Evolutionary conservation across 2,329 filamentous ascomycete species (phyloP).

Genomic region (Aspergillus pseudoterreus): DNA sequence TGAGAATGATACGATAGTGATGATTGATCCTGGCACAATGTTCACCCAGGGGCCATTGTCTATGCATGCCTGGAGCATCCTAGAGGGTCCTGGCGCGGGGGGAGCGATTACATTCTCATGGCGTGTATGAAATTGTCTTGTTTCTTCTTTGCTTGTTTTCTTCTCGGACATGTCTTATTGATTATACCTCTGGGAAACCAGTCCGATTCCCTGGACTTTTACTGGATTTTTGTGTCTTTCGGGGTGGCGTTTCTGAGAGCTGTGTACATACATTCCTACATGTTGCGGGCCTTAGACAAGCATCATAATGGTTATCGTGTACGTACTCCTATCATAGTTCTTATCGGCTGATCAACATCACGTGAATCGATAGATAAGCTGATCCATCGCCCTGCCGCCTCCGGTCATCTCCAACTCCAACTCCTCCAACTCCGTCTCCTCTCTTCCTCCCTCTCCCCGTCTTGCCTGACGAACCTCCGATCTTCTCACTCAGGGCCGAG

Average conservation of each 20-base stretch:
- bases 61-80: slow-evolving; percentile 21
- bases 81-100: slow-evolving; percentile 8
- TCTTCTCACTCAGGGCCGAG: not conserved
- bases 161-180: slow-evolving; percentile 33
- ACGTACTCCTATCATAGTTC: not conserved
- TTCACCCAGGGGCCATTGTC: slow-evolving; percentile 3
- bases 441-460: not conserved
- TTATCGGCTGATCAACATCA: slow-evolving; percentile 3
- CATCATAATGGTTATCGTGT: slow-evolving; percentile 3
- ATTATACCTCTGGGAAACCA: slow-evolving; percentile 30
- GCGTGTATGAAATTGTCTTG: slow-evolving; percentile 20
- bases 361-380: slow-evolving; percentile 16
- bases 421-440: not conserved
- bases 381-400: slow-evolving; percentile 5
- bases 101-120: slow-evolving; percentile 14
- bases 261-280: slow-evolving; percentile 20
- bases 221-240: slow-evolving; percentile 6
- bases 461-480: not conserved
- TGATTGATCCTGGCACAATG: slow-evolving; percentile 18
- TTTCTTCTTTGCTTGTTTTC: slow-evolving; percentile 7
- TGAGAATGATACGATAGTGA: slow-evolving; percentile 18
- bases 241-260: slow-evolving; percentile 9
- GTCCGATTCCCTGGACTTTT: slow-evolving; percentile 21
- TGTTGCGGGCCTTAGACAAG: slow-evolving; percentile 12
- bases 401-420: not conserved